These are phyloP conservation scores for Calycina herbarum DNA, from an alignment of 2,329 filamentous ascomycete species.

Conservation along the genomic window DNA sequence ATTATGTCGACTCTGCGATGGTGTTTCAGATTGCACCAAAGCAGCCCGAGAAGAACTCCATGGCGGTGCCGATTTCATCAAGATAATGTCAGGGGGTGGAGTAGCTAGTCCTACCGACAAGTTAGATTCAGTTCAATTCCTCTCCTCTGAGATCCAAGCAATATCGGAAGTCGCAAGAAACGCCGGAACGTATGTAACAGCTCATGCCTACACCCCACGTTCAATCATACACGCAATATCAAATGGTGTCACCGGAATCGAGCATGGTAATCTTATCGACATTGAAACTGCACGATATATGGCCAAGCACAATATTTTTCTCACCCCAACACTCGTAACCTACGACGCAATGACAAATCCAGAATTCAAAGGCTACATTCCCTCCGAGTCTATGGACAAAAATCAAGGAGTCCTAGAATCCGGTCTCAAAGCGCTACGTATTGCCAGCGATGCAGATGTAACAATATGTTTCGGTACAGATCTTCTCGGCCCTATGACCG, in stretches of 20 bases:
- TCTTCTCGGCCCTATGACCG: slow-evolving; percentile 50
- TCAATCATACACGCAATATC: slow-evolving; percentile 56
- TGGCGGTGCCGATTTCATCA: slow-evolving; percentile 59
- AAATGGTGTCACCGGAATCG: slow-evolving; percentile 57
- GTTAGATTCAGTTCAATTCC: slow-evolving; percentile 56
- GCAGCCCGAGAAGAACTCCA: slow-evolving; percentile 55
- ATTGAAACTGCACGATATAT: slow-evolving; percentile 53
- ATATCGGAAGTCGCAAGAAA: slow-evolving; percentile 52
- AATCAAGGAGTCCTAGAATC: slow-evolving; percentile 50
- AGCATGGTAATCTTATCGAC: slow-evolving; percentile 64
- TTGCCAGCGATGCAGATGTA: slow-evolving; percentile 53
- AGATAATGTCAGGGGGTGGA: slow-evolving; percentile 60
- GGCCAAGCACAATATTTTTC: slow-evolving; percentile 48
- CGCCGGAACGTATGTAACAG: slow-evolving; percentile 54
- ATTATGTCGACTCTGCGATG: slow-evolving; percentile 7
- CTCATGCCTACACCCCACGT: slow-evolving; percentile 56
- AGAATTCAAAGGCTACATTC: slow-evolving; percentile 46
- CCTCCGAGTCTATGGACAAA: slow-evolving; percentile 47
- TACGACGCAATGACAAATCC: slow-evolving; percentile 50
- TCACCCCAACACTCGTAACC: slow-evolving; percentile 56
- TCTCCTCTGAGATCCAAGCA: slow-evolving; percentile 54
- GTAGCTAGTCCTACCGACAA: slow-evolving; percentile 56
- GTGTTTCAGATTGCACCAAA: slow-evolving; percentile 49
- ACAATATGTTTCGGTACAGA: slow-evolving; percentile 58
- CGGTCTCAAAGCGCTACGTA: slow-evolving; percentile 49